These are phyloP conservation scores for Phylloporus arenicola DNA, from an alignment of 768 basidiomycete genomes.

Conservation along the genomic window DNA sequence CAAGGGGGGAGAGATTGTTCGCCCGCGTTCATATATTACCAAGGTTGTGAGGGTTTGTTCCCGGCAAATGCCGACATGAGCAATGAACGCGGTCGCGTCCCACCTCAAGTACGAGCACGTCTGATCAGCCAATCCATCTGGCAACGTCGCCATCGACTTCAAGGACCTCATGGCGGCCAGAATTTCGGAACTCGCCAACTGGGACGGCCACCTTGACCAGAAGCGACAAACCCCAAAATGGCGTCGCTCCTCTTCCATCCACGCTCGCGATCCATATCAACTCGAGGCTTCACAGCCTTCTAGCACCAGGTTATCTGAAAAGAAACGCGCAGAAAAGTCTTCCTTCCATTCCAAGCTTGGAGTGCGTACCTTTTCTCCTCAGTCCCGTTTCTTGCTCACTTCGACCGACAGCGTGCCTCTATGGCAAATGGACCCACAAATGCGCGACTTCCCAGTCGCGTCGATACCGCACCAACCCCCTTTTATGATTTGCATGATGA, in stretches of 20 bases:
- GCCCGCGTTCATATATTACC: too few relatives aligned
- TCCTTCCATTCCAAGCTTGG: conserved; percentile 3
- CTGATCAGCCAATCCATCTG: neutral
- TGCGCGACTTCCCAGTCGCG: conserved; percentile 3
- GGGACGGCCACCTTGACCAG: conserved; percentile 15
- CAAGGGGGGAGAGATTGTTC: too few relatives aligned
- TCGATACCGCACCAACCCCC: conserved; percentile 8
- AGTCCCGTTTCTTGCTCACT: conserved; percentile 1
- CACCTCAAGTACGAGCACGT: neutral
- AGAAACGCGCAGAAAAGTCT: conserved; percentile 9
- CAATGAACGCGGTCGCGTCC: conserved; percentile 9
- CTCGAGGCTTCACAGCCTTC: neutral
- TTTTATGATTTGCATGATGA: conserved; percentile 1
- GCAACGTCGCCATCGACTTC: neutral
- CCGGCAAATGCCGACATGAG: conserved; percentile 9
- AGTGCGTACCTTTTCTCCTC: conserved; percentile 7
- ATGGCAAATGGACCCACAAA: conserved; percentile 1
- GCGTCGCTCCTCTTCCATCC: conserved; percentile 9
- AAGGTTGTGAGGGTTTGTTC: neutral
- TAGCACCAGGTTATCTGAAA: neutral
- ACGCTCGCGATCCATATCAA: conserved; percentile 9
- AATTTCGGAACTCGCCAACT: conserved; percentile 11
- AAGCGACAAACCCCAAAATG: conserved; percentile 5
- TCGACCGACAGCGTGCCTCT: conserved; percentile 10
- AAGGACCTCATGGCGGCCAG: conserved; percentile 11